Evolutionary conservation across 2,329 filamentous ascomycete genomes (phyloP).

Genomic region (Stenocarpella maydis): DNA sequence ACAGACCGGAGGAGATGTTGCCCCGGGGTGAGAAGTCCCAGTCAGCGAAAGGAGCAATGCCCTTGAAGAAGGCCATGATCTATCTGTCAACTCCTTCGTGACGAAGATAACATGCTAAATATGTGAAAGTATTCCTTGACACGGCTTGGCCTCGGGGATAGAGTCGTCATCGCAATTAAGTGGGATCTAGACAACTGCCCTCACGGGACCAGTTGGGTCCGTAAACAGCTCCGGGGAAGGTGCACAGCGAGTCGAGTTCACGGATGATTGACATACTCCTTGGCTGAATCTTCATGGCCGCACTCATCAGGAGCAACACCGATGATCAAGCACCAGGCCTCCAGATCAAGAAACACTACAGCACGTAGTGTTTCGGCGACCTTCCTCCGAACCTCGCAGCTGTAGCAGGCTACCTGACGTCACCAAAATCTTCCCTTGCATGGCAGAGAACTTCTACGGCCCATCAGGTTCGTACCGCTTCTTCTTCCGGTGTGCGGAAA

Average conservation of each 20-base stretch:
- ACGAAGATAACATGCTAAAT: slow-evolving; percentile 5
- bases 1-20: neutral
- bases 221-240: slow-evolving; percentile 41
- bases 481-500: too few species aligned
- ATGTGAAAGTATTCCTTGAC: slow-evolving; percentile 25
- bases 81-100: slow-evolving; percentile 5
- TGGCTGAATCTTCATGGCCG: slow-evolving; percentile 41
- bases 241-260: slow-evolving; percentile 33
- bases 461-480: too few species aligned
- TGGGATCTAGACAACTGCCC: slow-evolving; percentile 39
- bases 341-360: slow-evolving; percentile 31
- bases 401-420: slow-evolving; percentile 38
- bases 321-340: neutral
- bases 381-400: slow-evolving; percentile 39
- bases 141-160: neutral
- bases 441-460: too few species aligned
- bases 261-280: slow-evolving; percentile 35
- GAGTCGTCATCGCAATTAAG: slow-evolving; percentile 27
- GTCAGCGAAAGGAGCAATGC: neutral
- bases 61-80: neutral
- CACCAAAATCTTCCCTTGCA: slow-evolving; percentile 36
- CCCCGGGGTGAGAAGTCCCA: neutral
- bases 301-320: slow-evolving; percentile 37
- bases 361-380: slow-evolving; percentile 41
- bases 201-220: slow-evolving; percentile 36